Evolutionary conservation across 768 basidiomycete species (phyloP).

Genomic region (Lanmaoa pseudosensibilis): DNA sequence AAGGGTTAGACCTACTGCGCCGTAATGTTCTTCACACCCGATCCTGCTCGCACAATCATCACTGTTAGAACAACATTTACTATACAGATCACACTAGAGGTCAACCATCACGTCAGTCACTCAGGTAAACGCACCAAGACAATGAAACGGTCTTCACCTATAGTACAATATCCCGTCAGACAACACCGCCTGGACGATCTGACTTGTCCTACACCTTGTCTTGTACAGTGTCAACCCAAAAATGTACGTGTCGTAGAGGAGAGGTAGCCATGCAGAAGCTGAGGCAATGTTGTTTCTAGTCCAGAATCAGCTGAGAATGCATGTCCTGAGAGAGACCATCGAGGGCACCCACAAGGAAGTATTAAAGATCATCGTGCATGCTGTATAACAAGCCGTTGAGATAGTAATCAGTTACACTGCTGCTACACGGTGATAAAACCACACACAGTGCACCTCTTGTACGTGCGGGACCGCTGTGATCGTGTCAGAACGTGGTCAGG

Average conservation of each 20-base stretch:
- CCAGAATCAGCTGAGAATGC: neutral
- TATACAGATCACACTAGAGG: constrained; percentile 38
- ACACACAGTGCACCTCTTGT: constrained; percentile 11
- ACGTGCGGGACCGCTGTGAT: constrained; percentile 14
- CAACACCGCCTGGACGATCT: constrained; percentile 27
- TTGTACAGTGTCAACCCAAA: constrained; percentile 35
- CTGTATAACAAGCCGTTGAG: constrained; percentile 21
- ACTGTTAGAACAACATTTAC: constrained; percentile 39
- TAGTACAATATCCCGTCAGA: constrained; percentile 39
- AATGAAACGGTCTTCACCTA: constrained; percentile 19
- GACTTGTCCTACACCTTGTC: constrained; percentile 23
- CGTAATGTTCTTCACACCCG: constrained; percentile 36
- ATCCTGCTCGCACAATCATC: constrained; percentile 36
- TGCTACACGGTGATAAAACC: constrained; percentile 1
- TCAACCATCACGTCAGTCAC: neutral
- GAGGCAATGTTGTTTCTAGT: constrained; percentile 30
- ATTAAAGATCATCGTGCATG: constrained; percentile 43
- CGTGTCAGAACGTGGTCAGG: constrained; percentile 1
- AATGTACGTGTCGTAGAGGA: constrained; percentile 40
- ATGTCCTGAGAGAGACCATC: neutral
- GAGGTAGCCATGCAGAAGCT: constrained; percentile 42
- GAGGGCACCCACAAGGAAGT: constrained; percentile 19
- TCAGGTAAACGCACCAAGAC: neutral
- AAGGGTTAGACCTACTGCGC: constrained; percentile 28
- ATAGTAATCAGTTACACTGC: constrained; percentile 32